Conservation (phyloP, 2,329 filamentous ascomycete genomes). For the Aureobasidium sp. region DNA sequence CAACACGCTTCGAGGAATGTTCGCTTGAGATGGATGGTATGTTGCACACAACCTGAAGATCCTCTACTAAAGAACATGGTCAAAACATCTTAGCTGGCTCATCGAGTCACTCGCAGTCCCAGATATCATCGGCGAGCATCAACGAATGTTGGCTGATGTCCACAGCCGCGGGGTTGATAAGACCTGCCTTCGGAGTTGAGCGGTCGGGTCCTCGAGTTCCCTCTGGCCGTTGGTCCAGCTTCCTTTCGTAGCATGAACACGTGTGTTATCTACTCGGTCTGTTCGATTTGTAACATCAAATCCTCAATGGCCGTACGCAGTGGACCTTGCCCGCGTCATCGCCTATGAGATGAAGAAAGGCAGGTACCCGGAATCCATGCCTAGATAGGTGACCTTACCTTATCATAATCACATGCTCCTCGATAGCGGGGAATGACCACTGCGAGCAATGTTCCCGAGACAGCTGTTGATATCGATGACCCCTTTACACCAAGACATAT, state of each 20-base stretch:
- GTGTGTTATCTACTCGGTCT: constrained; percentile 1
- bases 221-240: not conserved
- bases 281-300: not conserved
- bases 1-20: not conserved
- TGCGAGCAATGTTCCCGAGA: not conserved
- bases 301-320: not conserved
- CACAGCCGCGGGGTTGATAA: constrained; percentile 2
- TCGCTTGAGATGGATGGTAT: not conserved
- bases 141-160: not conserved
- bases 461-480: not conserved
- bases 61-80: not conserved
- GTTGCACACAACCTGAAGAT: not conserved
- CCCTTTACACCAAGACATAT: not conserved
- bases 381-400: constrained; percentile 7
- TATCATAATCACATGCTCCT: constrained; percentile 5
- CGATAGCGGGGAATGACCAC: constrained; percentile 4
- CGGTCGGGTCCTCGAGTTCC: not conserved
- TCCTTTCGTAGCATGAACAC: not conserved
- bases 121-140: not conserved
- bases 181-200: constrained; percentile 4
- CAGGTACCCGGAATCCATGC: constrained; percentile 1
- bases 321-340: not conserved
- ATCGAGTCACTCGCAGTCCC: not conserved
- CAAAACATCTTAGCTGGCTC: not conserved
- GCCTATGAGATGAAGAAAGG: not conserved